These are phyloP conservation scores for Syzygium oleosum DNA, from an alignment of 345 rosid genomes.

Conservation along the genomic window DNA sequence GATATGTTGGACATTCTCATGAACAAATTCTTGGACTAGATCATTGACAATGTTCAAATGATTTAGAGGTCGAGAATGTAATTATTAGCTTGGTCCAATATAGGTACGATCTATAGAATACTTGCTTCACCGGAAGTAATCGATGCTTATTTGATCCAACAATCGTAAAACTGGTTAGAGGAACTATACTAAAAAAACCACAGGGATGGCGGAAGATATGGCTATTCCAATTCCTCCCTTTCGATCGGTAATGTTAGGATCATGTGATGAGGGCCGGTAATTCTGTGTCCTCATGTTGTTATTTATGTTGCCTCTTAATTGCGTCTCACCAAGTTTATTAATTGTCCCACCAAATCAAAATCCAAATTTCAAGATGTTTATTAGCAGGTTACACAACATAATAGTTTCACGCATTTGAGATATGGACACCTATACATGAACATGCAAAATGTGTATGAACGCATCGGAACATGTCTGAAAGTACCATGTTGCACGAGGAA, in stretches of 20 bases:
- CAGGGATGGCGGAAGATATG: background rate
- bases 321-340: background rate
- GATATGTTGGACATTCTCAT: background rate
- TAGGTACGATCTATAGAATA: background rate
- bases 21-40: background rate
- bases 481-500: background rate
- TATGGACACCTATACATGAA: background rate
- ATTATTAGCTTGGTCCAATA: background rate
- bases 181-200: background rate
- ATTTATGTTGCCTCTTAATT: background rate
- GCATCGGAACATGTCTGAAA: background rate
- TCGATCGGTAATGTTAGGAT: background rate
- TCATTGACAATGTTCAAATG: background rate
- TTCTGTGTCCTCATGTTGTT: background rate
- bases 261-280: background rate
- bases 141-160: background rate
- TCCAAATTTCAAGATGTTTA: background rate
- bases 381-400: background rate
- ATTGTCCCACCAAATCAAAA: background rate
- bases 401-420: background rate
- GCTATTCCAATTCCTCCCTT: background rate
- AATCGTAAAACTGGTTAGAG: background rate
- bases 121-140: background rate
- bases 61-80: background rate
- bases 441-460: background rate